Conservation (phyloP, 177 flowering plant species). For the Tripterygium wilfordii region DNA sequence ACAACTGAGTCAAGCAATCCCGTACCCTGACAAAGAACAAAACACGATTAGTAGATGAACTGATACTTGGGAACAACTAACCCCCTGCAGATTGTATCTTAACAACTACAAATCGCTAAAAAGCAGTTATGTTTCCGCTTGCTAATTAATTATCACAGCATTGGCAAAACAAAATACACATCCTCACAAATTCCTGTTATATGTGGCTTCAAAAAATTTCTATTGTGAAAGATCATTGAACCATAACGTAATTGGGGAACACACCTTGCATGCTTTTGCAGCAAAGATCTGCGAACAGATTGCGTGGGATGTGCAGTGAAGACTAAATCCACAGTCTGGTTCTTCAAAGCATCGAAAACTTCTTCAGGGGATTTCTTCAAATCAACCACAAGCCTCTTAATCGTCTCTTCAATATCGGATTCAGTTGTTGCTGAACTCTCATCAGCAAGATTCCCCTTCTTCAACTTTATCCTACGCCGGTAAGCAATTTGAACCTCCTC, state of each 20-base stretch:
- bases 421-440: constrained; percentile 87
- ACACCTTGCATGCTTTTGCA: constrained; percentile 95
- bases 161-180: too few species aligned
- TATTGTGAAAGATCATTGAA: too few species aligned
- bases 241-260: constrained; percentile 10
- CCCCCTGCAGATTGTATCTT: neutral
- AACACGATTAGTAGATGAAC: too few species aligned
- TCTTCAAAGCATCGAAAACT: constrained; percentile 91
- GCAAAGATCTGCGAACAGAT: constrained; percentile 90
- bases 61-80: too few species aligned
- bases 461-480: constrained; percentile 63
- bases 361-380: constrained; percentile 87
- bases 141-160: too few species aligned
- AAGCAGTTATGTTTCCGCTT: too few species aligned
- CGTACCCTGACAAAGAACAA: constrained; percentile 50
- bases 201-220: too few species aligned
- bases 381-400: constrained; percentile 73
- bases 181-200: too few species aligned
- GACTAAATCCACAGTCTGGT: constrained; percentile 96
- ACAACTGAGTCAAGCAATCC: constrained; percentile 76
- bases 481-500: constrained; percentile 97
- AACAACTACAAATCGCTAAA: neutral
- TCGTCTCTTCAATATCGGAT: constrained; percentile 92
- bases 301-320: constrained; percentile 99
- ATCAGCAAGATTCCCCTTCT: constrained; percentile 85